Evolutionary conservation across 345 rosid species (phyloP).

Genomic region (Trapa incisa): DNA sequence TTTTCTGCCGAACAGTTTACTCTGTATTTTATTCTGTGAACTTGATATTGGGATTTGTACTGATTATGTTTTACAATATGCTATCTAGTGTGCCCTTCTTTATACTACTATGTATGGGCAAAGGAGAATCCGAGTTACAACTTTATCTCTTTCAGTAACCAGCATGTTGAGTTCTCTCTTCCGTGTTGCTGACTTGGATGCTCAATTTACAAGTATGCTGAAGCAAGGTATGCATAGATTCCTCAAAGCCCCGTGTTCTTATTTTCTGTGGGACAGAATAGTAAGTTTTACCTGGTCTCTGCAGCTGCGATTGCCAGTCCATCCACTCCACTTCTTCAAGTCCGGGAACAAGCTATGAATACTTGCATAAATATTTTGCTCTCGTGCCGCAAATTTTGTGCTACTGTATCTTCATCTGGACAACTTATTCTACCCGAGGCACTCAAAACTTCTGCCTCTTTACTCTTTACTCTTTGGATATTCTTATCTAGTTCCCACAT

Average conservation of each 20-base stretch:
- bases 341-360: constrained; percentile 67
- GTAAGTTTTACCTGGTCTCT: background rate
- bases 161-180: constrained; percentile 76
- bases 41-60: constrained; percentile 5
- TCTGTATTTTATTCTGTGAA: background rate
- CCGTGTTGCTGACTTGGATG: constrained; percentile 90
- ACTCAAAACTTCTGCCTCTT: constrained; percentile 48
- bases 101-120: constrained; percentile 86
- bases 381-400: constrained; percentile 88
- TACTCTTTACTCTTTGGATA: constrained; percentile 88
- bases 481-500: constrained; percentile 30
- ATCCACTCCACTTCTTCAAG: constrained; percentile 40
- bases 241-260: background rate
- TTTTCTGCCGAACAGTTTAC: constrained; percentile 5
- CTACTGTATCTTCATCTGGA: constrained; percentile 85
- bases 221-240: constrained; percentile 60
- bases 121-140: constrained; percentile 89
- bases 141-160: constrained; percentile 86
- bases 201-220: constrained; percentile 86
- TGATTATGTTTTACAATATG: constrained; percentile 13
- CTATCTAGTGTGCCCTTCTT: constrained; percentile 82
- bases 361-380: constrained; percentile 58
- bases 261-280: background rate
- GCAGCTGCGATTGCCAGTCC: constrained; percentile 71
- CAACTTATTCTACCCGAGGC: constrained; percentile 98